A percentile compares a stretch with the other conserved stretches of the same genome.
Conservation (phyloP, 768 basidiomycete genomes). For the Suillus americanus region DNA sequence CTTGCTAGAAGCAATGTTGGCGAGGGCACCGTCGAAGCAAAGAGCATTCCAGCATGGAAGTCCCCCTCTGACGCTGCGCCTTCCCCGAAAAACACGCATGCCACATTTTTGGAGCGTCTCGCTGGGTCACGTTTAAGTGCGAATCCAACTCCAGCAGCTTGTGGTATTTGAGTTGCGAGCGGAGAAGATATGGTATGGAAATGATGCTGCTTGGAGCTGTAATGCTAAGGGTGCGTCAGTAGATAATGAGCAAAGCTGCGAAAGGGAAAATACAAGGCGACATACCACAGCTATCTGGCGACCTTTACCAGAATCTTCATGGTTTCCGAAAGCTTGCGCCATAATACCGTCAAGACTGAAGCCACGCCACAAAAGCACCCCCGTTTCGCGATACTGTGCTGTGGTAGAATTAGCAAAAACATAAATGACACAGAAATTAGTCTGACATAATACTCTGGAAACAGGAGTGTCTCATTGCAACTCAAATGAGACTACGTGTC, state of each 20-base stretch:
- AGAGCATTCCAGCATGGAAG: slow-evolving; percentile 87
- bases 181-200: slow-evolving; percentile 96
- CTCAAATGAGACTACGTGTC: background rate
- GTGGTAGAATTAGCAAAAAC: slow-evolving; percentile 6
- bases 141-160: slow-evolving; percentile 91
- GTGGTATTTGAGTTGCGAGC: slow-evolving; percentile 91
- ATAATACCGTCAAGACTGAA: slow-evolving; percentile 79
- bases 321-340: slow-evolving; percentile 90
- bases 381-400: slow-evolving; percentile 94
- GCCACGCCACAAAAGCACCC: slow-evolving; percentile 88
- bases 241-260: slow-evolving; percentile 1
- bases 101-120: slow-evolving; percentile 69
- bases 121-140: slow-evolving; percentile 78
- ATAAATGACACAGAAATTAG: background rate
- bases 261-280: background rate
- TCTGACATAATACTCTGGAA: slow-evolving; percentile 68
- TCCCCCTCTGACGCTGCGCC: slow-evolving; percentile 94
- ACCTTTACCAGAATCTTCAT: slow-evolving; percentile 83
- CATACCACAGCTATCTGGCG: slow-evolving; percentile 92
- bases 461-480: slow-evolving; percentile 12
- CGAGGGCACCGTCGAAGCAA: slow-evolving; percentile 73
- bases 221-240: slow-evolving; percentile 54
- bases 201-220: slow-evolving; percentile 79
- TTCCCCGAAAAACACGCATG: slow-evolving; percentile 91
- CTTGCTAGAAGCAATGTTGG: slow-evolving; percentile 75